phyloP scores from a whole-genome alignment of 2,329 filamentous ascomycete genomes.

The Penicillium sp. region DNA sequence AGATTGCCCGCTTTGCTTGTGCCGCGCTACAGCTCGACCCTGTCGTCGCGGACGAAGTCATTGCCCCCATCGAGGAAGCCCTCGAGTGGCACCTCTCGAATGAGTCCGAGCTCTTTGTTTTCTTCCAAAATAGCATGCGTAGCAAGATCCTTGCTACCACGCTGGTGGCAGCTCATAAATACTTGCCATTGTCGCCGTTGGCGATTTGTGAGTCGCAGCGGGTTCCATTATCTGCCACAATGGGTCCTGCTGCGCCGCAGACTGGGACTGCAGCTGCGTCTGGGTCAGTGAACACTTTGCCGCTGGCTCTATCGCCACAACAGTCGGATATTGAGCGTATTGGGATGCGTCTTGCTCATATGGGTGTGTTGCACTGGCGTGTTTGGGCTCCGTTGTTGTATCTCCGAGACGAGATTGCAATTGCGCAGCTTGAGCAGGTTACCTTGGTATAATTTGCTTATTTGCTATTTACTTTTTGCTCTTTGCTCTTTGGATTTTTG shows the following conservation, averaged over 20 bases:
- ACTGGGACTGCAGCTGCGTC: background rate
- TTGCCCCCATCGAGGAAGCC: conserved; percentile 33
- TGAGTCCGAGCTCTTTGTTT: conserved; percentile 32
- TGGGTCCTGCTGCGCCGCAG: conserved; percentile 8
- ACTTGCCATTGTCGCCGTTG: conserved; percentile 42
- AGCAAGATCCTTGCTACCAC: conserved; percentile 35
- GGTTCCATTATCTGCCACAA: conserved; percentile 16
- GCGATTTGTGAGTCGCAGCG: conserved; percentile 46
- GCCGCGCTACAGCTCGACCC: conserved; percentile 29
- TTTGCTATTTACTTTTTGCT: background rate
- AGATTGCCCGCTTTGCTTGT: conserved; percentile 42
- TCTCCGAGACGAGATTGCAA: conserved; percentile 28
- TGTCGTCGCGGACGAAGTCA: conserved; percentile 33
- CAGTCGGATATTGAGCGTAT: conserved; percentile 49
- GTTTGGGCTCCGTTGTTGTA: conserved; percentile 82
- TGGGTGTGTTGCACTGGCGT: conserved; percentile 83
- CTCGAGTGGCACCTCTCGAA: conserved; percentile 37
- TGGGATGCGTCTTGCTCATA: conserved; percentile 74
- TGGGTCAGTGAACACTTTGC: background rate
- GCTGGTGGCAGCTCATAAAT: conserved; percentile 33
- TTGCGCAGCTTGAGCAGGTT: conserved; percentile 8
- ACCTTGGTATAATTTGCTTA: conserved; percentile 15
- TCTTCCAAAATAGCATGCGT: conserved; percentile 35
- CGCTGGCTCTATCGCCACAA: conserved; percentile 21
- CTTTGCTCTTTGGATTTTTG: background rate